A percentile compares a stretch with the other conserved stretches of the same genome.
Evolutionary conservation across 129 eudicot species (phyloP).

Genomic region (Daucus carota): DH1_v3.0 NC_030385.2:46783501-46784000

Average conservation of each 20-base stretch:
- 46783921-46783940: conserved; percentile 10
- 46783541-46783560: background rate
- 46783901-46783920: conserved; percentile 25
- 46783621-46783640: background rate
- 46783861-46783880: conserved; percentile 67
- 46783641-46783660: background rate
- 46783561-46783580: background rate
- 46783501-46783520: conserved; percentile 57
- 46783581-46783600: background rate
- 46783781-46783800: background rate
- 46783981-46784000: conserved; percentile 29
- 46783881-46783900: conserved; percentile 27
- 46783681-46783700: background rate
- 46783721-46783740: background rate
- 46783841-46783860: conserved; percentile 40
- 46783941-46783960: conserved; percentile 24
- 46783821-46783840: background rate
- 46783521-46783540: background rate
- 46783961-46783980: conserved; percentile 28
- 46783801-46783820: background rate
- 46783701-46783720: background rate
- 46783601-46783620: background rate
- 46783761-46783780: background rate
- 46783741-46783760: background rate
- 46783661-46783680: background rate